These are phyloP conservation scores for Fusarium armeniacum DNA, from an alignment of 2,329 filamentous ascomycete genomes.

Conservation along the genomic window DNA sequence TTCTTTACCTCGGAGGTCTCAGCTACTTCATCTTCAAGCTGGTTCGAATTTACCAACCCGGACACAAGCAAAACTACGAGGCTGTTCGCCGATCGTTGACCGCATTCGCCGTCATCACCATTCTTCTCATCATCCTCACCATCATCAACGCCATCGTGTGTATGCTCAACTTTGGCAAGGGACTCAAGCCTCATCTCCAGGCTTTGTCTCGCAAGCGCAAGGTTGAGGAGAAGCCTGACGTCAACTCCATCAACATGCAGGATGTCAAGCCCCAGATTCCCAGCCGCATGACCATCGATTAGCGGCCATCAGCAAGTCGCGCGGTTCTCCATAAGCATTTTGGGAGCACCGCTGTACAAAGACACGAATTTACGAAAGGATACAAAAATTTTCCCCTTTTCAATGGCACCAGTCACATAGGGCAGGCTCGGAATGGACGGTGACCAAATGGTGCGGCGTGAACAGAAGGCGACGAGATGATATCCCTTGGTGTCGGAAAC, in stretches of 20 bases:
- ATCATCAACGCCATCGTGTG: constrained; percentile 90
- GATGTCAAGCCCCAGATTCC: constrained; percentile 69
- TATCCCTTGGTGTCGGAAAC: constrained; percentile 48
- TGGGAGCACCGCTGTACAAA: constrained; percentile 51
- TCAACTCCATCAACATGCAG: constrained; percentile 68
- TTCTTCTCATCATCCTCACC: constrained; percentile 88
- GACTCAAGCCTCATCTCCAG: constrained; percentile 87
- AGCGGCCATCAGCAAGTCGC: constrained; percentile 38
- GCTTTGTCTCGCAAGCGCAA: constrained; percentile 58
- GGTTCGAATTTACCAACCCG: constrained; percentile 88
- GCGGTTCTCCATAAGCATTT: constrained; percentile 25
- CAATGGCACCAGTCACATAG: constrained; percentile 49
- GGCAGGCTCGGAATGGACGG: constrained; percentile 50
- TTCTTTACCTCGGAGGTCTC: constrained; percentile 89
- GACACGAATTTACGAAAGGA: constrained; percentile 56
- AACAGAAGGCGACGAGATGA: constrained; percentile 50
- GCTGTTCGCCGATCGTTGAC: constrained; percentile 89
- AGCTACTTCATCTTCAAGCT: constrained; percentile 99
- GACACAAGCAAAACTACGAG: constrained; percentile 72
- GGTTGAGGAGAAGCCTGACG: constrained; percentile 68
- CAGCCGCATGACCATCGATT: constrained; percentile 74
- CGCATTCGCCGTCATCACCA: constrained; percentile 93
- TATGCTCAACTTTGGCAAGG: constrained; percentile 90
- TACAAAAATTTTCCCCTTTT: constrained; percentile 44
- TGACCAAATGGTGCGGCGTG: constrained; percentile 47